phyloP scores from a whole-genome alignment of 345 rosid genomes.

The Hypericum androsaemum region DNA sequence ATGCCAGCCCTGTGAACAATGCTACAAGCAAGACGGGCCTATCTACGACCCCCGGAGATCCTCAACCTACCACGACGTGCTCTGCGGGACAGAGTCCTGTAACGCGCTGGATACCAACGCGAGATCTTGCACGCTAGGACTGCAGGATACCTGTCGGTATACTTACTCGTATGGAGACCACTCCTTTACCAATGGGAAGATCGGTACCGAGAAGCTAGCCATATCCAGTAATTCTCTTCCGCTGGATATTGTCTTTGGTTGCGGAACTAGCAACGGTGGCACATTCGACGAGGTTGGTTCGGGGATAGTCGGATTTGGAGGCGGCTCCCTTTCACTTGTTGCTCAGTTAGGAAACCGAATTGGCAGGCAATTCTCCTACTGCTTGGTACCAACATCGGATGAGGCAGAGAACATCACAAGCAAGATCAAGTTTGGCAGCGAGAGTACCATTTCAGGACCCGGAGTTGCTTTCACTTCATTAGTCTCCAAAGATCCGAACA shows the following conservation, averaged over 20 bases:
- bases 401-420: conserved; percentile 16
- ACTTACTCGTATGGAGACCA: conserved; percentile 37
- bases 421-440: conserved; percentile 36
- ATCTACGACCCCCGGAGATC: conserved; percentile 45
- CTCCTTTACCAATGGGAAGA: conserved; percentile 28
- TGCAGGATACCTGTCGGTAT: conserved; percentile 24
- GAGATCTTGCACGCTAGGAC: conserved; percentile 12
- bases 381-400: conserved; percentile 34
- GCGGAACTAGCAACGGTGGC: conserved; percentile 40
- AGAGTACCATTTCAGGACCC: not conserved
- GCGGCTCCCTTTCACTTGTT: conserved; percentile 41
- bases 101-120: conserved; percentile 6
- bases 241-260: conserved; percentile 32
- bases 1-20: conserved; percentile 49
- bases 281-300: conserved; percentile 34
- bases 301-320: conserved; percentile 55
- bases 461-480: conserved; percentile 32
- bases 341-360: conserved; percentile 31
- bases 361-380: conserved; percentile 43
- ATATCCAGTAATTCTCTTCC: conserved; percentile 21
- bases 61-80: conserved; percentile 20
- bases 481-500: conserved; percentile 17
- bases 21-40: conserved; percentile 36
- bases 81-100: conserved; percentile 33
- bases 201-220: conserved; percentile 34